These are phyloP conservation scores for Chimonanthus salicifolius DNA, from an alignment of 164 flowering plant species.

Conservation along the genomic window DNA sequence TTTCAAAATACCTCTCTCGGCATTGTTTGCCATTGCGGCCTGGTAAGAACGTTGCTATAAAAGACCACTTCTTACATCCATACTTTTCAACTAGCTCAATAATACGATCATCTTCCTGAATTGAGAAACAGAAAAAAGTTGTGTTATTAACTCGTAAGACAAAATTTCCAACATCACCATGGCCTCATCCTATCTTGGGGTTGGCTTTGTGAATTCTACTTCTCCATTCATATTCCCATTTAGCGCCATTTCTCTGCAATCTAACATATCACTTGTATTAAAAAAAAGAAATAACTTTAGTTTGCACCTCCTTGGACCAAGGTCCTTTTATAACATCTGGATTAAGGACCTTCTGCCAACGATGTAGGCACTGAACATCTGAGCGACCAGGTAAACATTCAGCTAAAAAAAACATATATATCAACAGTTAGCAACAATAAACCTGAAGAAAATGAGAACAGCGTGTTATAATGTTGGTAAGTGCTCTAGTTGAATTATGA, in stretches of 20 bases:
- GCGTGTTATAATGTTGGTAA: no score
- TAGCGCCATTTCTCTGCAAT: no score
- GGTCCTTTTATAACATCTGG: constrained; percentile 78
- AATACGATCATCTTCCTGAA: constrained; percentile 46
- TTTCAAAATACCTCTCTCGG: constrained; percentile 39
- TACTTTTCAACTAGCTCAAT: constrained; percentile 36
- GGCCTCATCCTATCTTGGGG: no score
- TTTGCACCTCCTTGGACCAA: constrained; percentile 68
- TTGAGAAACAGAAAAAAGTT: no score
- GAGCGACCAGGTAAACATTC: constrained; percentile 39
- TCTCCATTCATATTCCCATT: no score
- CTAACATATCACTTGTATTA: no score
- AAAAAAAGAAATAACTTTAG: not conserved
- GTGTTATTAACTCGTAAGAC: no score
- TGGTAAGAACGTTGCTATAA: constrained; percentile 44
- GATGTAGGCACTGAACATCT: constrained; percentile 81
- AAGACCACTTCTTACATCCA: constrained; percentile 47
- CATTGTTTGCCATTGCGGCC: constrained; percentile 62
- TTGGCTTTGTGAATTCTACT: no score
- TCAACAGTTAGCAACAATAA: not conserved
- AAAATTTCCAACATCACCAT: no score
- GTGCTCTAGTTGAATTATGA: no score
- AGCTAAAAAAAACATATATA: constrained; percentile 31
- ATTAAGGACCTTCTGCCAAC: constrained; percentile 84
- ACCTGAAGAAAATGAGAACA: not conserved